A percentile compares a stretch with the other conserved stretches of the same genome.
These are phyloP conservation scores for Myriosclerotinia curreyana DNA, from an alignment of 2,329 filamentous ascomycete species.

Conservation along the genomic window DNA sequence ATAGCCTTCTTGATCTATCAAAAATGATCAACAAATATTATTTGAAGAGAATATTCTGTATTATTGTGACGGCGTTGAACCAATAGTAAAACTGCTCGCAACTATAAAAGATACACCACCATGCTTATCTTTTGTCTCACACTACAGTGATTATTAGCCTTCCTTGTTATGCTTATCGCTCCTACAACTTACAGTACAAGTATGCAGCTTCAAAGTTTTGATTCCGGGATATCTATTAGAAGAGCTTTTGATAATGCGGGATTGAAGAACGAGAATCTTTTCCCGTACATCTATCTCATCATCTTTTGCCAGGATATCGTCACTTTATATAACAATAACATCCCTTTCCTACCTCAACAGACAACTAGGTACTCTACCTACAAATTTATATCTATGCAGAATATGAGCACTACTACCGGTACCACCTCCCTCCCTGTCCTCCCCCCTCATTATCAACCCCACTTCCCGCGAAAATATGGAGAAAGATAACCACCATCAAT, in stretches of 20 bases:
- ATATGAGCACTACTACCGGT: too few relatives aligned
- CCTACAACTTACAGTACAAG: too few relatives aligned
- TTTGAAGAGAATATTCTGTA: background rate
- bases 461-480: conserved; percentile 7
- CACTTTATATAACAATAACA: too few relatives aligned
- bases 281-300: too few relatives aligned
- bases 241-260: too few relatives aligned
- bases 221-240: background rate
- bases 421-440: background rate
- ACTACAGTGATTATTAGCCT: conserved; percentile 5
- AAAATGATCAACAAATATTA: background rate
- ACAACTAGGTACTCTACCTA: too few relatives aligned
- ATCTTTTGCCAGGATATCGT: too few relatives aligned
- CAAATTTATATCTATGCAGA: background rate
- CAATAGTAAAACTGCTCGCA: conserved; percentile 6
- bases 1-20: background rate
- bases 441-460: background rate
- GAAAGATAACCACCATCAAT: conserved; percentile 11
- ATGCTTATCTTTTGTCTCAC: conserved; percentile 10
- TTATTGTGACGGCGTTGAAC: background rate
- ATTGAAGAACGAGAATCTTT: too few relatives aligned
- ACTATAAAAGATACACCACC: background rate
- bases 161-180: conserved; percentile 5
- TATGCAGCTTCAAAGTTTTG: background rate
- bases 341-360: too few relatives aligned